Evolutionary conservation across 202 grass and related monocot species (phyloP).

Genomic region (Zoysia matrella): DNA sequence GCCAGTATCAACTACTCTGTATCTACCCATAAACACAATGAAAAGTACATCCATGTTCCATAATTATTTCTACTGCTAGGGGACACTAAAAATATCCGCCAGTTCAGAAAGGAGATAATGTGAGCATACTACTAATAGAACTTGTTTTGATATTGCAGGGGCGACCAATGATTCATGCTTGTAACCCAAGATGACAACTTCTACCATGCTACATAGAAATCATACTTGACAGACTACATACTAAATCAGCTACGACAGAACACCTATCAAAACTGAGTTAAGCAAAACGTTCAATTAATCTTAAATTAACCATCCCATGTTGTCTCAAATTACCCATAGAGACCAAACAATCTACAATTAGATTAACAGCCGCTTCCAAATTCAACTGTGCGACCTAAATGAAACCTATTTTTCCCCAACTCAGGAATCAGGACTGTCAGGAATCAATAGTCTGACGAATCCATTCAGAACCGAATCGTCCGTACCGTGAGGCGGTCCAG

Average conservation of each 20-base stretch:
- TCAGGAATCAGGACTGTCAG: too few relatives aligned
- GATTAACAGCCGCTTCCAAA: constrained; percentile 21
- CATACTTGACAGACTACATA: neutral
- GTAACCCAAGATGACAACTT: neutral
- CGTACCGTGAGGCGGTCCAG: constrained; percentile 78
- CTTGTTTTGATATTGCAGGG: constrained; percentile 16
- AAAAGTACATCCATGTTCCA: neutral
- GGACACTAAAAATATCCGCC: neutral
- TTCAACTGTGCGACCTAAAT: constrained; percentile 24
- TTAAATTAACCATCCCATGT: constrained; percentile 5
- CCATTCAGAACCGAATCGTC: constrained; percentile 40
- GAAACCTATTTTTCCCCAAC: constrained; percentile 9
- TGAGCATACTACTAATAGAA: constrained; percentile 5
- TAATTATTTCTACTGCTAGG: constrained; percentile 6
- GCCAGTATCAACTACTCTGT: neutral
- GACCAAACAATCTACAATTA: constrained; percentile 12
- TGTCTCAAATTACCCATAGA: constrained; percentile 27
- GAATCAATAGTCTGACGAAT: constrained; percentile 18
- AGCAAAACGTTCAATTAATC: constrained; percentile 33
- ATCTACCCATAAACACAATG: neutral
- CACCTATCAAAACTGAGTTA: constrained; percentile 35
- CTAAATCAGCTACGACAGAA: constrained; percentile 10
- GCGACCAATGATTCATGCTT: neutral
- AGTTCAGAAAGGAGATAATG: constrained; percentile 25
- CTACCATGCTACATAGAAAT: neutral